Percentiles rank a stretch among this genome's conserved stretches.
phyloP scores from a whole-genome alignment of 768 basidiomycete species.

The Boletus insuetus region DNA sequence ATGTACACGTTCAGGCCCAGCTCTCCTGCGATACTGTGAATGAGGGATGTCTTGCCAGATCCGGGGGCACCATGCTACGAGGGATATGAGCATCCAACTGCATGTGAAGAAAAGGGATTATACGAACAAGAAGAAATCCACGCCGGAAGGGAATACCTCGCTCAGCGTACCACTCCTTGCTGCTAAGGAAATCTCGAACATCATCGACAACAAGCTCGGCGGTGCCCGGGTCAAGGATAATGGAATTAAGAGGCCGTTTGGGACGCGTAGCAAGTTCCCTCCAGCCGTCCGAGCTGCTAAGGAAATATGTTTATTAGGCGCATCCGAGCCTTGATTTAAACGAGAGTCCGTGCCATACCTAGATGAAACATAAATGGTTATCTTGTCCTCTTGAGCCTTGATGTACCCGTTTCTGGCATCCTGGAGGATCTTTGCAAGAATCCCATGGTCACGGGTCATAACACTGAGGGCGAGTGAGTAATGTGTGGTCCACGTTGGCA shows the following conservation, averaged over 20 bases:
- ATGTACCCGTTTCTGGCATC: conserved; percentile 54
- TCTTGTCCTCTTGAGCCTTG: conserved; percentile 48
- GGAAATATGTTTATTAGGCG: neutral
- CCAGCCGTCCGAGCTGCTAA: conserved; percentile 42
- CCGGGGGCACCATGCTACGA: conserved; percentile 67
- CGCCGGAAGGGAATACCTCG: conserved; percentile 81
- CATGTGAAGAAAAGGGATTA: neutral
- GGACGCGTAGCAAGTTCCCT: conserved; percentile 51
- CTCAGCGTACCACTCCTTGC: conserved; percentile 68
- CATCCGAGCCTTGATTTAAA: neutral
- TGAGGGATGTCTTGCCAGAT: conserved; percentile 76
- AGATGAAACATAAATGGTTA: conserved; percentile 54
- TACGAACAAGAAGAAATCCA: conserved; percentile 63
- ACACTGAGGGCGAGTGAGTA: conserved; percentile 38
- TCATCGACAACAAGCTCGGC: conserved; percentile 65
- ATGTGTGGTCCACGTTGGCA: neutral
- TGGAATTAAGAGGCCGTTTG: conserved; percentile 64
- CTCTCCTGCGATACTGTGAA: conserved; percentile 76
- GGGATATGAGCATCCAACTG: neutral
- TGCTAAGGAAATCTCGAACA: conserved; percentile 65
- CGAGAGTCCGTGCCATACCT: conserved; percentile 36
- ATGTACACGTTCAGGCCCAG: conserved; percentile 73
- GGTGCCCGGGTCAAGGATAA: conserved; percentile 69
- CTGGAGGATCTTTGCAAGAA: conserved; percentile 51
- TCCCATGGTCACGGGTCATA: conserved; percentile 41